Conservation (phyloP, 83 land plant species). For the Picea abies region DNA sequence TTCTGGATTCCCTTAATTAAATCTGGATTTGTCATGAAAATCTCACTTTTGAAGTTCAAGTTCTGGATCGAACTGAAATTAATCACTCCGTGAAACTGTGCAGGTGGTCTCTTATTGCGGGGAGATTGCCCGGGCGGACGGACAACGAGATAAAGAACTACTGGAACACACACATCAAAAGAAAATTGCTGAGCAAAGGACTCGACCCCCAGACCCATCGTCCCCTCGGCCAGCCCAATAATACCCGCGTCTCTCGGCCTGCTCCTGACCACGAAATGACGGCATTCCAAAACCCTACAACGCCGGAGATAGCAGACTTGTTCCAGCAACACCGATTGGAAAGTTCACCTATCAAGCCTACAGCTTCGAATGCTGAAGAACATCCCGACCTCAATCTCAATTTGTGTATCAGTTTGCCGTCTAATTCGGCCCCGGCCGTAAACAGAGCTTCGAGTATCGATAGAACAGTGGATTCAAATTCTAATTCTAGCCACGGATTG, state of each 20-base stretch:
- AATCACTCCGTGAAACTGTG: neutral
- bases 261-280: no score
- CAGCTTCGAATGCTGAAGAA: neutral
- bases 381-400: neutral
- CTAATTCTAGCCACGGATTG: no score
- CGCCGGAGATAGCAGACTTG: neutral
- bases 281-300: no score
- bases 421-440: no score
- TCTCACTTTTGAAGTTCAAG: neutral
- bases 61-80: neutral
- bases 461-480: no score
- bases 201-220: constrained; percentile 22
- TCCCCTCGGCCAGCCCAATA: neutral
- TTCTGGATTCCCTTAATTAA: neutral
- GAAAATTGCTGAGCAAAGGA: constrained; percentile 18
- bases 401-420: constrained; percentile 15
- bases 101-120: constrained; percentile 24
- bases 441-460: no score
- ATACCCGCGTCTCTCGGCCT: no score
- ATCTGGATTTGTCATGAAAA: neutral
- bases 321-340: no score
- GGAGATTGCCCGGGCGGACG: no score
- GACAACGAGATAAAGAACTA: no score
- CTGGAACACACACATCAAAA: constrained; percentile 29
- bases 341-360: no score